These are phyloP conservation scores for Fusarium kyushuense DNA, from an alignment of 2,329 filamentous ascomycete genomes.

Conservation along the genomic window DNA sequence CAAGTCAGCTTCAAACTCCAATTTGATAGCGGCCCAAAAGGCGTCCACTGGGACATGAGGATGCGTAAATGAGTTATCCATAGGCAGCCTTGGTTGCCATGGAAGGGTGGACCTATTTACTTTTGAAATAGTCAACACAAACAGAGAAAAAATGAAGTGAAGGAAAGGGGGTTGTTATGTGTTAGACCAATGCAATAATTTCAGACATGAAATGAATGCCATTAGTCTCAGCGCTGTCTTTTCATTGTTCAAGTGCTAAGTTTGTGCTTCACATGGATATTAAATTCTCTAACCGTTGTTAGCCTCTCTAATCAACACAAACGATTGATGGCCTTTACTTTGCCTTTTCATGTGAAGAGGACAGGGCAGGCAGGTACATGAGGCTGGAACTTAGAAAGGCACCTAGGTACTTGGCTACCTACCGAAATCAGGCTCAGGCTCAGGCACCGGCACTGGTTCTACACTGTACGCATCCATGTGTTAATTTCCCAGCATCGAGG, in stretches of 20 bases:
- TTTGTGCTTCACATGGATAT: constrained; percentile 9
- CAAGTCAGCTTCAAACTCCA: constrained; percentile 25
- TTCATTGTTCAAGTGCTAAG: constrained; percentile 3
- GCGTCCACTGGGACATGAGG: constrained; percentile 28
- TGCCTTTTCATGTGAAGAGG: constrained; percentile 30
- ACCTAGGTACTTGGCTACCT: constrained; percentile 24
- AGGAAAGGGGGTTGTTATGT: constrained; percentile 21
- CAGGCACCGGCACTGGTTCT: constrained; percentile 1
- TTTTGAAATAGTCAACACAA: constrained; percentile 43
- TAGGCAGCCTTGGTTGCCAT: constrained; percentile 42
- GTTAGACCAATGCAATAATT: constrained; percentile 17
- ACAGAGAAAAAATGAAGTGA: constrained; percentile 35
- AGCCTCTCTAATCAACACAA: not conserved
- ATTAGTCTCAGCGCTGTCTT: constrained; percentile 1
- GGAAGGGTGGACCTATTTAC: constrained; percentile 49
- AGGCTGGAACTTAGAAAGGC: constrained; percentile 9
- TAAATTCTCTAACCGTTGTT: constrained; percentile 7
- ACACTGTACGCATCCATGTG: constrained; percentile 32
- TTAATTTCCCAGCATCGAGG: constrained; percentile 30
- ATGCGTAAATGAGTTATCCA: constrained; percentile 44
- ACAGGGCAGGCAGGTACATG: constrained; percentile 9
- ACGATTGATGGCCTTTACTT: constrained; percentile 14
- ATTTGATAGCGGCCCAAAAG: constrained; percentile 26
- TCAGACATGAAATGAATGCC: constrained; percentile 21
- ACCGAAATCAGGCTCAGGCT: not conserved